Evolutionary conservation across 2,329 filamentous ascomycete genomes (phyloP).

Genomic region (Pezicula radicicola): DNA sequence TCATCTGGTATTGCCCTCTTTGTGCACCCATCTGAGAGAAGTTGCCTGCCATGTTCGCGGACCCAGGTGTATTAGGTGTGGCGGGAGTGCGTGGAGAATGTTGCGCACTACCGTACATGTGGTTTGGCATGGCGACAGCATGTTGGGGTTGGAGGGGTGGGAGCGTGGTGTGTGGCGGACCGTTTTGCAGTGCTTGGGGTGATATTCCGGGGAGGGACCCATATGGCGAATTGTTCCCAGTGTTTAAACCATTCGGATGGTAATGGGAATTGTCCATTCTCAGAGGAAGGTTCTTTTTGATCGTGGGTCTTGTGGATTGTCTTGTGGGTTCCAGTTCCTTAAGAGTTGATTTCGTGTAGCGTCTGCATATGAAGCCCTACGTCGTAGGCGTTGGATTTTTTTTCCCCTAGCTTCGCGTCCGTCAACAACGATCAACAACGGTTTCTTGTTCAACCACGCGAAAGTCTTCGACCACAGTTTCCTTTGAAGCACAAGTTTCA

Average conservation of each 20-base stretch:
- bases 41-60: constrained; percentile 49
- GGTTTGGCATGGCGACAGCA: constrained; percentile 43
- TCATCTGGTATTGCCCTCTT: constrained; percentile 22
- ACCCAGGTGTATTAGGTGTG: constrained; percentile 60
- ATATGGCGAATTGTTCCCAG: constrained; percentile 20
- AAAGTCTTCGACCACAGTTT: no score
- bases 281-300: neutral
- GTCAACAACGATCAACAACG: no score
- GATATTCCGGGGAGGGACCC: constrained; percentile 25
- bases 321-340: neutral
- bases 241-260: constrained; percentile 25
- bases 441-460: no score
- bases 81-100: constrained; percentile 61
- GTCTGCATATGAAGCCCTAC: no score
- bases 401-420: no score
- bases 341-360: neutral
- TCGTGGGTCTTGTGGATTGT: neutral
- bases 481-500: no score
- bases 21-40: constrained; percentile 52
- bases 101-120: constrained; percentile 46
- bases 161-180: constrained; percentile 46
- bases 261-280: constrained; percentile 26
- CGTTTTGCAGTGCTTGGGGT: constrained; percentile 35
- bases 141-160: constrained; percentile 52
- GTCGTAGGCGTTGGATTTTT: no score